Evolutionary conservation across 805 yeast species (phyloP).

Genomic region (Myxozyma neglecta): DNA sequence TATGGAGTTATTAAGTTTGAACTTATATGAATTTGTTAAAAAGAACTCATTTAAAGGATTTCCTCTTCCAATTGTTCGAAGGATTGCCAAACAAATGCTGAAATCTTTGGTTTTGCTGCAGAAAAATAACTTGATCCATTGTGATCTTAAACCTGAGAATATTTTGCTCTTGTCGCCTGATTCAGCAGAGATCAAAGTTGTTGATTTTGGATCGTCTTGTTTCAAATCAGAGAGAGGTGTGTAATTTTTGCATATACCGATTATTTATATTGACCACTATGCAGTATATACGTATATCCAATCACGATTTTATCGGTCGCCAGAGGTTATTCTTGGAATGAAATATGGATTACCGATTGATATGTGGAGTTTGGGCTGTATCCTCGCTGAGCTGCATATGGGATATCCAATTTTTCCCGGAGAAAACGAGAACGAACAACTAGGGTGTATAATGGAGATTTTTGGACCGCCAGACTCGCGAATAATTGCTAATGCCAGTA

Average conservation of each 20-base stretch:
- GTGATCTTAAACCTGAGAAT: constrained; percentile 87
- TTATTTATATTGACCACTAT: background rate
- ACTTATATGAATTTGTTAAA: constrained; percentile 57
- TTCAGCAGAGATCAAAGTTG: constrained; percentile 57
- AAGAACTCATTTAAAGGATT: constrained; percentile 43
- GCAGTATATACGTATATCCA: constrained; percentile 89
- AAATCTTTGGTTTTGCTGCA: constrained; percentile 64
- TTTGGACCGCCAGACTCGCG: constrained; percentile 79
- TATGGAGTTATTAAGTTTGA: constrained; percentile 69
- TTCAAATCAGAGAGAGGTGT: constrained; percentile 56
- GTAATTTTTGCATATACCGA: background rate
- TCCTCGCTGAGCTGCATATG: constrained; percentile 86
- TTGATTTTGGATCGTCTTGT: constrained; percentile 71
- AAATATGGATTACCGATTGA: constrained; percentile 88
- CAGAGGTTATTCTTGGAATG: constrained; percentile 90
- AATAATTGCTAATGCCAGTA: constrained; percentile 39
- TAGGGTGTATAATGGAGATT: constrained; percentile 84
- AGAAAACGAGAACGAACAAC: constrained; percentile 79
- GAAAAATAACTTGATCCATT: constrained; percentile 61
- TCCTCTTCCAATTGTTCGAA: constrained; percentile 38
- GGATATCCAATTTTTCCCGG: constrained; percentile 97
- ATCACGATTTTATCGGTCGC: constrained; percentile 93
- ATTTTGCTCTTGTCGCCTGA: constrained; percentile 55
- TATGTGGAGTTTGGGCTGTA: constrained; percentile 98
- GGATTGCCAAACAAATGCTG: constrained; percentile 55